Base-by-base conservation (phyloP, 805 yeast species). In the Suhomyces prunicola region DNA sequence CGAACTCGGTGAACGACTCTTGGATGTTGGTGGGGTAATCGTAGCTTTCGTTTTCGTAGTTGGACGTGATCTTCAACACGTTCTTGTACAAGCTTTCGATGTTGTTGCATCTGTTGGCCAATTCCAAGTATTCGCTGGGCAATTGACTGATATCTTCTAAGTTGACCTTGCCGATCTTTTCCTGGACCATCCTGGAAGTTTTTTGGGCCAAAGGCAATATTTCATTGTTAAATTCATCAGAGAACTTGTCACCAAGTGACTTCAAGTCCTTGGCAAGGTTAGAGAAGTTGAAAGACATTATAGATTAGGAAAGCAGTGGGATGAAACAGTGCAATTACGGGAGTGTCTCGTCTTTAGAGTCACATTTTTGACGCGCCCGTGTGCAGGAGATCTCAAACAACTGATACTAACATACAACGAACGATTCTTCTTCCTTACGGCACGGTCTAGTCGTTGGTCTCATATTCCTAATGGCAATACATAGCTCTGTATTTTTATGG, bases 21-120 rank as follows among this genome's bases (percentile, higher is more conserved):
- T 81, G 81, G 58, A 85, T 74, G 61, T 86, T 85, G 51, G 84
- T 81, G 8, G 96, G 96, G 68, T 89, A 89, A 70, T 89, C 96
- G 70, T 89, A 90, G 48, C 87, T 80, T 70, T 88, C 96, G 59
- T 74, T 80, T 63, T 86, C 92, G 70, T 86, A 89, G 53, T 77
- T 79, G 44, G 80, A 63, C 13, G 76, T 73, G 50, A 74, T 69
- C 57, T 72, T 74, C 60, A 74, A 69, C 22, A 73, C 72, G 55
- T 76, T 75, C 60, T 70, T 69, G 63, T 75, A 76, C 53, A 75
- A 62, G 41, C 62, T 68, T 52, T 74, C 79, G 53, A 73, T 69
- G 53, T 70, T 69, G 62, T 74, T 73, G 57, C 79, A 74, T 56
- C 63, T 65, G 44, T 54, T 59, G 5, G 78, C 76, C 57, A 74